Percentiles rank a stretch among this genome's conserved stretches.
phyloP scores from a whole-genome alignment of 768 basidiomycete species.

The Hortiboletus campestris region DNA sequence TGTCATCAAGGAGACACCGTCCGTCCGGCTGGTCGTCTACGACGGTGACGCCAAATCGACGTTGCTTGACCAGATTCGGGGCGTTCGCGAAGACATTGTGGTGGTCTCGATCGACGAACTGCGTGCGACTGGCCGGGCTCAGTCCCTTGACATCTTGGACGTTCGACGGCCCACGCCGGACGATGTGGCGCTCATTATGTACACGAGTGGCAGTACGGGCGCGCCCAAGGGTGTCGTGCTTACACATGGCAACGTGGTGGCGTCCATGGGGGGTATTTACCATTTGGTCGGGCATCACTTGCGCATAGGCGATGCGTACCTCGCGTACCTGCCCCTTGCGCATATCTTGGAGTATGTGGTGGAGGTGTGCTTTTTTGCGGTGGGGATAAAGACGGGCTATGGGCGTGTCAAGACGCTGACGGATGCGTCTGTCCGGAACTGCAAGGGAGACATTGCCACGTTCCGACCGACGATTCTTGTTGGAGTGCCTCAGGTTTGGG shows the following conservation, averaged over 20 bases:
- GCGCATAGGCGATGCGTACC: constrained; percentile 40
- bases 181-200: constrained; percentile 71
- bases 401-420: constrained; percentile 96
- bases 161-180: constrained; percentile 47
- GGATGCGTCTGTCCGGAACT: constrained; percentile 86
- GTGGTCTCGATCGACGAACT: constrained; percentile 70
- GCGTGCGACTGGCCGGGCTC: constrained; percentile 58
- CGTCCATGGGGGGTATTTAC: constrained; percentile 82
- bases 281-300: constrained; percentile 61
- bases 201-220: constrained; percentile 89
- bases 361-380: constrained; percentile 72
- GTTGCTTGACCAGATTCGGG: constrained; percentile 58
- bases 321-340: constrained; percentile 91
- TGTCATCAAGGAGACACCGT: constrained; percentile 69
- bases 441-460: constrained; percentile 80
- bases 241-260: constrained; percentile 82
- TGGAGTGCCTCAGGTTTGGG: constrained; percentile 97
- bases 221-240: constrained; percentile 93
- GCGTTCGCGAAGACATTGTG: constrained; percentile 54
- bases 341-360: constrained; percentile 97
- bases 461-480: constrained; percentile 89
- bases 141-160: constrained; percentile 51
- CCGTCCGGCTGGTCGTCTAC: constrained; percentile 79
- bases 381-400: constrained; percentile 83
- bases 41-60: constrained; percentile 64